phyloP scores from a whole-genome alignment of 345 rosid genomes.

The Adansonia digitata region DNA sequence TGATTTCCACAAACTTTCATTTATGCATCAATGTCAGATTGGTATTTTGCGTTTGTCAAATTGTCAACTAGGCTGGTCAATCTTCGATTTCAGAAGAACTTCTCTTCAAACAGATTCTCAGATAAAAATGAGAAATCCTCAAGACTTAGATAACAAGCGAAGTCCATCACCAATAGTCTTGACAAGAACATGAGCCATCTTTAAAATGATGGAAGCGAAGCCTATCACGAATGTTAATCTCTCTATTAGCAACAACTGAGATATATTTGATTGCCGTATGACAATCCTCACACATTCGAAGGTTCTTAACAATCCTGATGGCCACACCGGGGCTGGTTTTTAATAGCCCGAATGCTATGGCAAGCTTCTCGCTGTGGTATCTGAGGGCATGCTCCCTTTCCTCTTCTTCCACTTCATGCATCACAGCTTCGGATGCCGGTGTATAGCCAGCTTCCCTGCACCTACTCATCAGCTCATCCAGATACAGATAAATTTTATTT shows the following conservation, averaged over 20 bases:
- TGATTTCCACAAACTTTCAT: too few species aligned
- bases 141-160: too few species aligned
- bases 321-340: constrained; percentile 40
- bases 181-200: constrained; percentile 67
- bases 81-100: too few species aligned
- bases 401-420: constrained; percentile 86
- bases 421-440: constrained; percentile 46
- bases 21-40: too few species aligned
- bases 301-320: constrained; percentile 63
- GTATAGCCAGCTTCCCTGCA: constrained; percentile 67
- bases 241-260: constrained; percentile 51
- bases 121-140: too few species aligned
- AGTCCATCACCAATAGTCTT: constrained; percentile 56
- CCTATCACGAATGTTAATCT: constrained; percentile 66
- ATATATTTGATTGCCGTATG: constrained; percentile 65
- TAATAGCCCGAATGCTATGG: constrained; percentile 61
- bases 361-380: constrained; percentile 86
- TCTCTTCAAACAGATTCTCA: too few species aligned
- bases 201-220: constrained; percentile 73
- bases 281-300: constrained; percentile 80
- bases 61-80: too few species aligned
- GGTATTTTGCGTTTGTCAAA: too few species aligned
- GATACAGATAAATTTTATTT: constrained; percentile 40
- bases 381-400: constrained; percentile 73
- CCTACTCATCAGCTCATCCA: constrained; percentile 59